phyloP scores from a whole-genome alignment of 768 basidiomycete species.

The Boletus edulis region DNA sequence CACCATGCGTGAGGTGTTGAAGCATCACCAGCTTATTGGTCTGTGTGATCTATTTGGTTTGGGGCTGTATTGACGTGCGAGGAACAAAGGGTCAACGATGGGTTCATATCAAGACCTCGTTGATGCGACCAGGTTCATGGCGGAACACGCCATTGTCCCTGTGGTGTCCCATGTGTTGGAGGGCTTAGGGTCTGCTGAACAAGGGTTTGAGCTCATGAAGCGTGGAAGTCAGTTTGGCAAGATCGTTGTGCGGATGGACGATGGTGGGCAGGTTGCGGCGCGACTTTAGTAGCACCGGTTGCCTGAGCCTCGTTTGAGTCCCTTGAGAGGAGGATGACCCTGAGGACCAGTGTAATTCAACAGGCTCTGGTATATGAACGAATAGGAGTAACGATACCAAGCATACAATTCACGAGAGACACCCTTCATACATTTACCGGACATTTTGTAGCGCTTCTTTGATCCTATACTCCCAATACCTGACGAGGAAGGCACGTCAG shows the following conservation, averaged over 20 bases:
- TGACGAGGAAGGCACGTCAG: constrained; percentile 29
- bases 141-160: constrained; percentile 64
- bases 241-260: constrained; percentile 55
- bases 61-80: constrained; percentile 12
- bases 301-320: not conserved
- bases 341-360: not conserved
- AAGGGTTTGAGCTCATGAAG: constrained; percentile 69
- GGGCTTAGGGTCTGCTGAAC: constrained; percentile 60
- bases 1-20: constrained; percentile 77
- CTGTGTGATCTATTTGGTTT: constrained; percentile 13
- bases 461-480: constrained; percentile 80
- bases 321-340: not conserved
- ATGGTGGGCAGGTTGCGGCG: constrained; percentile 19
- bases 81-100: constrained; percentile 71
- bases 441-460: constrained; percentile 41
- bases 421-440: constrained; percentile 15
- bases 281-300: constrained; percentile 19
- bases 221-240: constrained; percentile 75
- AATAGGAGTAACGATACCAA: not conserved
- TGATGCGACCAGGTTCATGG: constrained; percentile 69
- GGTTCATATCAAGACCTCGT: constrained; percentile 73
- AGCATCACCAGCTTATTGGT: constrained; percentile 75
- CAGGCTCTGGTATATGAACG: not conserved
- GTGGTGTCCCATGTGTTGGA: constrained; percentile 68
- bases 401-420: constrained; percentile 9